These are phyloP conservation scores for Udeniomyces megalosporus DNA, from an alignment of 768 basidiomycete species.

Conservation along the genomic window DNA sequence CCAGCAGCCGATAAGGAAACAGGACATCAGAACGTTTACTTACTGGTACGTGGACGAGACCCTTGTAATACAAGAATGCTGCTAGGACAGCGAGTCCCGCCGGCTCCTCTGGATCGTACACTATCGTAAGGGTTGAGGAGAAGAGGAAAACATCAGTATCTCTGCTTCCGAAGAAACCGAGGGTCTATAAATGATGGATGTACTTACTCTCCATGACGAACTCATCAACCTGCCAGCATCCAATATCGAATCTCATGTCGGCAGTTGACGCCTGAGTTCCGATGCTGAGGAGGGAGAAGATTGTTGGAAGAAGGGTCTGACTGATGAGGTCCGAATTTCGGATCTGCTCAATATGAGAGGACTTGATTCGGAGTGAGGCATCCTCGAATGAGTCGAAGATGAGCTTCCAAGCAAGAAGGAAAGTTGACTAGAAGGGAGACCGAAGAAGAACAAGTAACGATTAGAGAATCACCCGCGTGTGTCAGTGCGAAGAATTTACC, in stretches of 20 bases:
- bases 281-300: constrained; percentile 53
- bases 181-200: constrained; percentile 8
- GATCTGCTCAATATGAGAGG: constrained; percentile 72
- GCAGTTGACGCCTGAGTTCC: constrained; percentile 38
- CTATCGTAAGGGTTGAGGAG: constrained; percentile 11
- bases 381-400: constrained; percentile 66
- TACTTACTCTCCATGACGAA: constrained; percentile 56
- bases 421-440: not conserved
- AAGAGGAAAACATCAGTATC: not conserved
- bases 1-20: not conserved
- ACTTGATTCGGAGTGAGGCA: constrained; percentile 71
- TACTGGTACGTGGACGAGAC: constrained; percentile 57
- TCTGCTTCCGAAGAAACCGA: not conserved
- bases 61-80: constrained; percentile 77
- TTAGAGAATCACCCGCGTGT: not conserved
- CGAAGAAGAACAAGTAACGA: no score
- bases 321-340: constrained; percentile 51
- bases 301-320: constrained; percentile 49
- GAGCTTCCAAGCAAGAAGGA: constrained; percentile 76
- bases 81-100: constrained; percentile 44
- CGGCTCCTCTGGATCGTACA: constrained; percentile 22
- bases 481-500: no score
- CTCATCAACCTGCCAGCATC: constrained; percentile 69
- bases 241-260: constrained; percentile 51
- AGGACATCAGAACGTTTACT: not conserved